A percentile compares a stretch with the other conserved stretches of the same genome.
phyloP scores from a whole-genome alignment of 192 early-diverging fungal genomes.

The Rhizophagus clarus region DNA sequence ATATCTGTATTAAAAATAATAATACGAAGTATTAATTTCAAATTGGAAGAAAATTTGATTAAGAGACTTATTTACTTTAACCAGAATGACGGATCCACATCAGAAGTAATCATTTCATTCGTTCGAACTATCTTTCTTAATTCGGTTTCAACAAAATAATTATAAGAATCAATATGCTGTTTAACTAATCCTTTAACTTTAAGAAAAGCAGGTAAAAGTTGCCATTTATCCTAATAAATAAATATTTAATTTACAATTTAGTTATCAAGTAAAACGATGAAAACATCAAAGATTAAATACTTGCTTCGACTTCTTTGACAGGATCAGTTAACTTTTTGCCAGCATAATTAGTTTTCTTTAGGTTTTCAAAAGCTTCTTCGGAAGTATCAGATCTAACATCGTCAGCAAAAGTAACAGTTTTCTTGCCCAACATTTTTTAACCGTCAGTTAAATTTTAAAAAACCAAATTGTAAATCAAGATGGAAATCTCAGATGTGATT shows the following conservation, averaged over 20 bases:
- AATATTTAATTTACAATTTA: background rate
- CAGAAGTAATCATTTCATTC: constrained; percentile 86
- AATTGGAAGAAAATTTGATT: background rate
- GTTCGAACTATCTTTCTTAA: constrained; percentile 93
- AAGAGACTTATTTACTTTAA: constrained; percentile 69
- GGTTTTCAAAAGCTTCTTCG: background rate
- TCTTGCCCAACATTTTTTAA: background rate
- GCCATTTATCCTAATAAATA: constrained; percentile 89
- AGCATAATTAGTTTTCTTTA: background rate
- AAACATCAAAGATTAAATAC: background rate
- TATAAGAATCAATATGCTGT: constrained; percentile 99
- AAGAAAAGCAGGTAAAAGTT: constrained; percentile 94
- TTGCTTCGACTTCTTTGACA: background rate
- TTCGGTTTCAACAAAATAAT: constrained; percentile 96
- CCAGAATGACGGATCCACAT: constrained; percentile 93
- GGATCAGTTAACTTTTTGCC: constrained; percentile 1
- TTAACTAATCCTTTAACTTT: constrained; percentile 97
- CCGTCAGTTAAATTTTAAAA: too few species aligned
- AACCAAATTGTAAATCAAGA: too few species aligned
- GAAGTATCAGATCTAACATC: background rate
- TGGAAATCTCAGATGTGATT: too few species aligned
- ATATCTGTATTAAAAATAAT: constrained; percentile 55
- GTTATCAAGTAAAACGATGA: background rate
- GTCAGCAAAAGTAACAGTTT: constrained; percentile 10
- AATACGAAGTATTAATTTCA: background rate